Evolutionary conservation across 192 early-diverging fungal species (phyloP).

Genomic region (Entomortierella lignicola): DNA sequence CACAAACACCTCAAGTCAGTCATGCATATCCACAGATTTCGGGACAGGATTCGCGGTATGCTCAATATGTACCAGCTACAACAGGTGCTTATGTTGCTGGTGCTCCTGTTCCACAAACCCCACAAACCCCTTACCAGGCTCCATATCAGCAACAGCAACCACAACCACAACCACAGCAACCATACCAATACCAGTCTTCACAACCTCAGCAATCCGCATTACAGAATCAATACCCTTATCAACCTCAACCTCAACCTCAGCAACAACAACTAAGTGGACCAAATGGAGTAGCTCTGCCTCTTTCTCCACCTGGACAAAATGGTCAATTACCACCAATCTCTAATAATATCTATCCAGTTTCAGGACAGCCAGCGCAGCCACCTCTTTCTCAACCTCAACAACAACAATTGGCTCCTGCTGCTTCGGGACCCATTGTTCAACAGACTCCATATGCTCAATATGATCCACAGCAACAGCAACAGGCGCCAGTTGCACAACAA

Average conservation of each 20-base stretch:
- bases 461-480: slow-evolving; percentile 20
- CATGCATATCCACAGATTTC: slow-evolving; percentile 38
- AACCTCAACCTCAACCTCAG: slow-evolving; percentile 5
- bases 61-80: slow-evolving; percentile 36
- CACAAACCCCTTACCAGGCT: slow-evolving; percentile 25
- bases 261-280: slow-evolving; percentile 8
- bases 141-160: slow-evolving; percentile 26
- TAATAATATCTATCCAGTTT: slow-evolving; percentile 16
- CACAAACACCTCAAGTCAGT: slow-evolving; percentile 32
- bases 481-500: slow-evolving; percentile 6
- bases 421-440: background rate
- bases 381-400: slow-evolving; percentile 20
- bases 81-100: slow-evolving; percentile 10
- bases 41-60: slow-evolving; percentile 26
- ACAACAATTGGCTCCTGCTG: background rate
- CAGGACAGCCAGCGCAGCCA: slow-evolving; percentile 15
- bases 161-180: slow-evolving; percentile 9
- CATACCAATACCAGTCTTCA: slow-evolving; percentile 8
- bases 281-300: background rate
- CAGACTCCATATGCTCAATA: slow-evolving; percentile 5
- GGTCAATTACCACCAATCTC: slow-evolving; percentile 8
- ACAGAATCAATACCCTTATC: slow-evolving; percentile 13
- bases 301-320: slow-evolving; percentile 10
- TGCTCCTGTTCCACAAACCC: slow-evolving; percentile 17
- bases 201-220: background rate